phyloP scores from a whole-genome alignment of 345 rosid genomes.

The Gossypium rotundifolium region DNA sequence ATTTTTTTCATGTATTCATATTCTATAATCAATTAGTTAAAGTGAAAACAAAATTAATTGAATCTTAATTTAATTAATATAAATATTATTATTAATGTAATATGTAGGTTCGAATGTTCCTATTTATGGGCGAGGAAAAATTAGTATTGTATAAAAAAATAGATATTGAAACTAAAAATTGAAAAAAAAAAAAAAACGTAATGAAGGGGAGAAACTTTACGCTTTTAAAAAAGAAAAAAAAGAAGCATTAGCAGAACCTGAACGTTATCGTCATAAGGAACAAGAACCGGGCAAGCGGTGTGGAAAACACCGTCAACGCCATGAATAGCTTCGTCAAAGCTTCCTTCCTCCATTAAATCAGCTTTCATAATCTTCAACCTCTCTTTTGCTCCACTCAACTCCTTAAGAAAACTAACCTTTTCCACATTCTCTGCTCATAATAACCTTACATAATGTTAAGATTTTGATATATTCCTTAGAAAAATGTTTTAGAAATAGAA shows the following conservation, averaged over 20 bases:
- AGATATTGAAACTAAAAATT: no score
- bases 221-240: not conserved
- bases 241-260: slow-evolving; percentile 16
- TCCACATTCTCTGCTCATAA: slow-evolving; percentile 30
- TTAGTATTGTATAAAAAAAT: no score
- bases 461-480: not conserved
- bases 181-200: no score
- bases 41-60: no score
- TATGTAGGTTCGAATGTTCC: accelerated
- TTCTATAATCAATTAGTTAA: accelerated
- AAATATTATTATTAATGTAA: accelerated
- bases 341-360: slow-evolving; percentile 47
- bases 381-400: slow-evolving; percentile 47
- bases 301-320: slow-evolving; percentile 69
- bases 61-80: accelerated
- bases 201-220: not conserved
- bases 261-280: slow-evolving; percentile 53
- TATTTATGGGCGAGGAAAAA: accelerated
- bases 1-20: no score
- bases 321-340: slow-evolving; percentile 53
- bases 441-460: not conserved
- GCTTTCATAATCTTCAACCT: slow-evolving; percentile 53
- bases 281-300: slow-evolving; percentile 74
- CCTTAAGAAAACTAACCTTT: slow-evolving; percentile 49
- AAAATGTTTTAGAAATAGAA: not conserved